Percentiles rank a stretch among this genome's conserved stretches.
Conservation (phyloP, 805 yeast genomes). For the Kuraishia cidri region DNA sequence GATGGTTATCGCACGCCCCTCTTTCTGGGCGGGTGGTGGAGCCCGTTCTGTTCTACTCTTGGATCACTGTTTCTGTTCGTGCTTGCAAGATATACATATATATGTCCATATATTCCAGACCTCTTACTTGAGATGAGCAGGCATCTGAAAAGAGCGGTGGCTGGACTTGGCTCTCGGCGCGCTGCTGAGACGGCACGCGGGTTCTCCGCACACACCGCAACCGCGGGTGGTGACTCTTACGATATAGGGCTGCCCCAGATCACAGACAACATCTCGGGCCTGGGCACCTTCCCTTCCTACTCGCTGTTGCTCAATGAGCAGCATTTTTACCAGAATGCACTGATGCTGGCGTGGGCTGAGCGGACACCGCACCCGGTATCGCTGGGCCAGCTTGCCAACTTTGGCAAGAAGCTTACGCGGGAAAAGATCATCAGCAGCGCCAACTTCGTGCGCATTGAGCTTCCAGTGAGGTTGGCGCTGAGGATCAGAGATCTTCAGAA, state of each 20-base stretch:
- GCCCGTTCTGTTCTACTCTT: too few species aligned
- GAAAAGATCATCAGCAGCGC: slow-evolving; percentile 79
- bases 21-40: too few species aligned
- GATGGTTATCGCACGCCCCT: too few species aligned
- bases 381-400: slow-evolving; percentile 81
- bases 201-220: too few species aligned
- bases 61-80: too few species aligned
- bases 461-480: slow-evolving; percentile 78
- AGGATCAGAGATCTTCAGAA: slow-evolving; percentile 69
- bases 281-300: slow-evolving; percentile 5
- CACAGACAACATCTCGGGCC: slow-evolving; percentile 2
- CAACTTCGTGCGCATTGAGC: slow-evolving; percentile 77
- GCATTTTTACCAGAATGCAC: slow-evolving; percentile 81
- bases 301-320: slow-evolving; percentile 30
- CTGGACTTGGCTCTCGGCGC: too few species aligned
- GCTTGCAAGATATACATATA: too few species aligned
- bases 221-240: too few species aligned
- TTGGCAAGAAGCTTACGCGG: slow-evolving; percentile 69
- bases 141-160: too few species aligned
- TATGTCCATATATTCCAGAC: too few species aligned
- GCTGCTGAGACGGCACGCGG: too few species aligned
- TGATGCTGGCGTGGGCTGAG: slow-evolving; percentile 52
- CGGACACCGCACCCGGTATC: slow-evolving; percentile 84
- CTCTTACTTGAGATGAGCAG: too few species aligned
- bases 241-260: slow-evolving; percentile 2